Base-by-base conservation (phyloP, 257 asterid genomes). In the Nicotiana tabacum region DNA sequence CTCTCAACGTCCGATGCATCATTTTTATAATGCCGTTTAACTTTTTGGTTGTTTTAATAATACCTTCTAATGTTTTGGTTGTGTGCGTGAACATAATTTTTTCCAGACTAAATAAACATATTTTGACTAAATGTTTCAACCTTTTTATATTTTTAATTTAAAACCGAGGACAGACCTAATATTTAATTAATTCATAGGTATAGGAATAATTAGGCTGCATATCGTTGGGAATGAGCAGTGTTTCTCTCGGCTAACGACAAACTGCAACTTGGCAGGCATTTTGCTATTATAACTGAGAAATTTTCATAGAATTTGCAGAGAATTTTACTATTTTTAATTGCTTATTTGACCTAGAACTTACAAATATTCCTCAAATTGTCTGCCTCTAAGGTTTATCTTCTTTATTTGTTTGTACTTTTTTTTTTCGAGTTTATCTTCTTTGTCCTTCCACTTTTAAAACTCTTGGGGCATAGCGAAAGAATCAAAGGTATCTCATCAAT, bases 201-300 rank as follows among this genome's bases (percentile, higher is more conserved):
- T 57, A 48, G 79, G 79, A 74, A 74, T 74, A 74, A 74, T 74
- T 74, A 74, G 62, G 80, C 80, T 27, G 80, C 80, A 74, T 48
- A 13, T 74, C 80, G 80, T 74, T 74, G 43, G 80, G 80, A 74
- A 74, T 74, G 80, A 74, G 80, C 80, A 74, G 80, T 74, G 80
- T 74, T 74, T 74, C 62, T 27, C 80, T 27, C 4, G 64, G 2
- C 0, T 3, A 74, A 27, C 80, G 27, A 48, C 0, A 48, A 3
- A 48, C 80, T 74, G 80, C 27, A 27, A 27, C 37, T 74, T 48
- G 51, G 9, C 27, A 66, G 27, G 21, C 32, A 5, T 24, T 21
- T 39, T 37, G 5, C 18, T 21, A 70, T 43, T 70, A 70, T 48
- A 13, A 48, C 4, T 13, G 80, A n/a, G 2, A 48, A 48, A 7